These are phyloP conservation scores for Syzygium grande DNA, from an alignment of 345 rosid species.

Conservation along the genomic window DNA sequence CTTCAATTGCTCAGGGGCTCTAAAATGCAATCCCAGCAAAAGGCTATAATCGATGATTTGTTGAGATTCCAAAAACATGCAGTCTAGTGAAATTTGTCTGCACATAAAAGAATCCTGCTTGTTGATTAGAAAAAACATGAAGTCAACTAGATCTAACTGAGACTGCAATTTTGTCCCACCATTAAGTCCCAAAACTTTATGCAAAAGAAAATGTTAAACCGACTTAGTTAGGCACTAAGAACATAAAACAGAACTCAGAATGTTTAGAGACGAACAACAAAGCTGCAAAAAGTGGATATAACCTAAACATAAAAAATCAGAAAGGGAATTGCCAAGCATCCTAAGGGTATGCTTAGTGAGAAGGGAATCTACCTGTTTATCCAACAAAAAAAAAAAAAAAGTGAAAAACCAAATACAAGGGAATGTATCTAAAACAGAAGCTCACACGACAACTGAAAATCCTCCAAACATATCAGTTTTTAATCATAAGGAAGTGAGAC, in stretches of 20 bases:
- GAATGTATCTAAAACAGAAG: neutral
- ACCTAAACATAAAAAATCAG: neutral
- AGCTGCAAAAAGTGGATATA: neutral
- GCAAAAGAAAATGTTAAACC: neutral
- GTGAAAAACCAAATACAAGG: neutral
- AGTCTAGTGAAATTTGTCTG: slow-evolving; percentile 72
- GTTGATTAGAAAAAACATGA: neutral
- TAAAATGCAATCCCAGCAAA: slow-evolving; percentile 73
- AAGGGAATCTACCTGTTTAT: neutral
- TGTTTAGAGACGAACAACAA: neutral
- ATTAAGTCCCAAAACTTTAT: neutral
- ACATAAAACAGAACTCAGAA: neutral
- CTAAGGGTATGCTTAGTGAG: neutral
- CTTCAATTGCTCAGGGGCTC: slow-evolving; percentile 71
- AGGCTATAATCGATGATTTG: slow-evolving; percentile 86
- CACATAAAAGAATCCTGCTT: slow-evolving; percentile 4
- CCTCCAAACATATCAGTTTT: neutral
- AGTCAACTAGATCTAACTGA: neutral
- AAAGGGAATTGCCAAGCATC: neutral
- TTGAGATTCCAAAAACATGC: slow-evolving; percentile 72
- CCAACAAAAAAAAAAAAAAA: neutral
- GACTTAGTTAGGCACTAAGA: neutral
- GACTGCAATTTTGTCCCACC: neutral
- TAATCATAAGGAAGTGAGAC: neutral
- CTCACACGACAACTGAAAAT: neutral